Conservation (phyloP, 225 moss, liverwort and hornwort species). For the Bryoerythrophyllum caledonicum region DNA sequence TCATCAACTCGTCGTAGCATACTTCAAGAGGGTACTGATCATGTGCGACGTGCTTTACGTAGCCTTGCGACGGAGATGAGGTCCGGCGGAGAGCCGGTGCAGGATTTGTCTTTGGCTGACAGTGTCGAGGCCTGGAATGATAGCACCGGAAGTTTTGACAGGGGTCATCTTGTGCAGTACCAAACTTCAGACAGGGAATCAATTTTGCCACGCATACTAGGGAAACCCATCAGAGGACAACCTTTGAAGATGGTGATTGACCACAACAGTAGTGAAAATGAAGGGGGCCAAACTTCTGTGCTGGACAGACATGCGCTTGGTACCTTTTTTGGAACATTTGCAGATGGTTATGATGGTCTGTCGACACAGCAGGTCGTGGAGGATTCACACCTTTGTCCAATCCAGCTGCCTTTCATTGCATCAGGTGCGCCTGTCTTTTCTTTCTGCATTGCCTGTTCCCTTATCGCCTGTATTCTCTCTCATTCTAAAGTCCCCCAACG, state of each 20-base stretch:
- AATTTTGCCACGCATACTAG: slow-evolving; percentile 11
- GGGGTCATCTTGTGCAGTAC: slow-evolving; percentile 44
- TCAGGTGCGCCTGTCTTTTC: slow-evolving; percentile 26
- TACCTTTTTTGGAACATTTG: slow-evolving; percentile 50
- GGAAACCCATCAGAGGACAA: slow-evolving; percentile 50
- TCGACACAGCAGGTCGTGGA: slow-evolving; percentile 27
- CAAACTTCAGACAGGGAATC: slow-evolving; percentile 32
- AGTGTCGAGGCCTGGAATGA: slow-evolving; percentile 54
- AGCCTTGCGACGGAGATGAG: slow-evolving; percentile 32
- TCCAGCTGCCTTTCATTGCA: slow-evolving; percentile 58
- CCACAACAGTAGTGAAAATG: slow-evolving; percentile 15
- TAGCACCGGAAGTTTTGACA: slow-evolving; percentile 22
- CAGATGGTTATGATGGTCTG: slow-evolving; percentile 26
- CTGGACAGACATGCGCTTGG: slow-evolving; percentile 30
- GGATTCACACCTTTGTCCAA: slow-evolving; percentile 64
- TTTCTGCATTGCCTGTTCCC: not conserved
- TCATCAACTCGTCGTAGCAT: slow-evolving; percentile 35
- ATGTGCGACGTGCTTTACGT: slow-evolving; percentile 41
- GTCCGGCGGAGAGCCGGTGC: slow-evolving; percentile 22
- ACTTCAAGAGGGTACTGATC: slow-evolving; percentile 45
- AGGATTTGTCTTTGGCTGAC: slow-evolving; percentile 57
- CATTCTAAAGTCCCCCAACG: too few species aligned
- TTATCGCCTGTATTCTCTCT: too few species aligned
- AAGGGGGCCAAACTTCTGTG: slow-evolving; percentile 22
- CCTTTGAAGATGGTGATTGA: slow-evolving; percentile 18